Conservation (phyloP, 371 early-diverging fungal genomes). For the Zychaea mexicana region DNA sequence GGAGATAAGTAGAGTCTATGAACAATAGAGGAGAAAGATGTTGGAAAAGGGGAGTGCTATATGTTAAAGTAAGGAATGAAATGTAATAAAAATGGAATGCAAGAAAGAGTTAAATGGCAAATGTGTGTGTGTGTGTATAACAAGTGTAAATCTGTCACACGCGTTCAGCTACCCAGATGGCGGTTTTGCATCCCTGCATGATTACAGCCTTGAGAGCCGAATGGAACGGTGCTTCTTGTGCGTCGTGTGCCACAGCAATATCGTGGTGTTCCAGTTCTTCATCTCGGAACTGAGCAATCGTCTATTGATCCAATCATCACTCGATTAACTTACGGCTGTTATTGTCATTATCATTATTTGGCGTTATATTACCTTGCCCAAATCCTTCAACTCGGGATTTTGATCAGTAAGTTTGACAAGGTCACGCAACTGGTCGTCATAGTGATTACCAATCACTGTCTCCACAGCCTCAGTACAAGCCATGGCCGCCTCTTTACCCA, state of each 20-base stretch:
- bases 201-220: slow-evolving; percentile 71
- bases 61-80: too few species aligned
- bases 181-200: slow-evolving; percentile 80
- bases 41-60: too few species aligned
- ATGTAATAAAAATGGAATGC: too few species aligned
- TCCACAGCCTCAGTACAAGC: slow-evolving; percentile 98
- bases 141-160: slow-evolving; percentile 30
- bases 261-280: slow-evolving; percentile 96
- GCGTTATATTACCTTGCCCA: slow-evolving; percentile 60
- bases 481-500: slow-evolving; percentile 97
- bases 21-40: too few species aligned
- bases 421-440: slow-evolving; percentile 89
- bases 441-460: slow-evolving; percentile 95
- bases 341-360: background rate
- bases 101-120: background rate
- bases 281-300: slow-evolving; percentile 86
- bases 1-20: too few species aligned
- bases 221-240: slow-evolving; percentile 83
- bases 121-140: background rate
- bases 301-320: slow-evolving; percentile 11
- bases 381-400: slow-evolving; percentile 52
- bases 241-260: slow-evolving; percentile 88
- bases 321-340: too few species aligned
- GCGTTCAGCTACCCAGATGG: slow-evolving; percentile 75
- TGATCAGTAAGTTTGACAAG: slow-evolving; percentile 58